Percentiles rank a stretch among this genome's conserved stretches.
Conservation (phyloP, 176 grass and related monocot genomes). For the Avena sativa region DNA sequence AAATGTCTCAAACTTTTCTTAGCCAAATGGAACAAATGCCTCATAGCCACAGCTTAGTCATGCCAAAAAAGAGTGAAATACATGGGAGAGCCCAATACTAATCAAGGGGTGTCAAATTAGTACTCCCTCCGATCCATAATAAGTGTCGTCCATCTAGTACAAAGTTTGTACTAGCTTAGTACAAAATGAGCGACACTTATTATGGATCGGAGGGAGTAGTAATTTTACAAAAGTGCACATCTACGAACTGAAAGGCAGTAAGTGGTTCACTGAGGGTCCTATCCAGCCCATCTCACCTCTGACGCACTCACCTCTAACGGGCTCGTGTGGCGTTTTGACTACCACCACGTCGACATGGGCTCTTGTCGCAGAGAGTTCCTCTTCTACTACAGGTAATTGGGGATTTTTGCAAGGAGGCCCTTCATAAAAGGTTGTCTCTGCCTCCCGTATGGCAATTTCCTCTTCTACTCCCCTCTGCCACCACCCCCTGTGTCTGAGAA, state of each 20-base stretch:
- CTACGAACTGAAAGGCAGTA: not conserved
- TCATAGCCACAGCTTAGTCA: constrained; percentile 13
- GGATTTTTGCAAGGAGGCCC: not conserved
- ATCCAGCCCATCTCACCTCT: not conserved
- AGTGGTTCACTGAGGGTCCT: not conserved
- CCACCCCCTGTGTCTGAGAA: not conserved
- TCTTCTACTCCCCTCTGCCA: not conserved
- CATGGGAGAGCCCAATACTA: not conserved
- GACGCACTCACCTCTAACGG: not conserved
- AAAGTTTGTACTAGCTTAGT: too few relatives aligned
- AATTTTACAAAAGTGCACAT: not conserved
- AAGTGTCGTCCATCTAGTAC: too few relatives aligned
- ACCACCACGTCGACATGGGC: too few relatives aligned
- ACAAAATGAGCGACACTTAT: too few relatives aligned
- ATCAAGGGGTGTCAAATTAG: not conserved
- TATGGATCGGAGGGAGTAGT: too few relatives aligned
- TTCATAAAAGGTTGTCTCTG: not conserved
- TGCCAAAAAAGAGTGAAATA: not conserved
- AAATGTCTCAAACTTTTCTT: constrained; percentile 2
- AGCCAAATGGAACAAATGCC: not conserved
- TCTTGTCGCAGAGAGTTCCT: too few relatives aligned
- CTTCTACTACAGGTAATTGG: not conserved
- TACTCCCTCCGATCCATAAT: too few relatives aligned
- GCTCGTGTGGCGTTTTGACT: not conserved
- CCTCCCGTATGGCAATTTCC: not conserved